Percentiles rank a stretch among this genome's conserved stretches.
phyloP scores from a whole-genome alignment of 345 rosid species.

The Brassica rapa region DNA sequence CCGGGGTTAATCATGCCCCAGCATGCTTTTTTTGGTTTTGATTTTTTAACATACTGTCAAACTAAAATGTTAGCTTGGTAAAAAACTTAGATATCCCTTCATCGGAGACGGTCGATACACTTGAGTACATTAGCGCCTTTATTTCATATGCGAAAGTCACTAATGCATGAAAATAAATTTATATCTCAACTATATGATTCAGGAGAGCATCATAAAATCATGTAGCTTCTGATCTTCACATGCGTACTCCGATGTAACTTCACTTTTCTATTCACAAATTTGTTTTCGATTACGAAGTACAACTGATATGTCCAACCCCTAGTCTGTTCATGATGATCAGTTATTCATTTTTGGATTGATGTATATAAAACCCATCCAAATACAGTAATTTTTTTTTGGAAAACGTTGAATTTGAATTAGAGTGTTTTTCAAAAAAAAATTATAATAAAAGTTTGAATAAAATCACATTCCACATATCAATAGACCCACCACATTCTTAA shows the following conservation, averaged over 20 bases:
- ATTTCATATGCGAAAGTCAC: too few relatives aligned
- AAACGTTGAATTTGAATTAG: not conserved
- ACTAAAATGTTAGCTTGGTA: not conserved
- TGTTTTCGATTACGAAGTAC: not conserved
- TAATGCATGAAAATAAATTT: too few relatives aligned
- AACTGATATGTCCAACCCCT: conserved; percentile 28
- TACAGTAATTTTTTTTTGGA: not conserved
- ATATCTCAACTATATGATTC: too few relatives aligned
- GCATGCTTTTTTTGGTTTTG: too few relatives aligned
- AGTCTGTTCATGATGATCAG: conserved; percentile 16
- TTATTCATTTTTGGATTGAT: not conserved
- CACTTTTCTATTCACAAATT: conserved; percentile 23
- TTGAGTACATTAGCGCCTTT: not conserved
- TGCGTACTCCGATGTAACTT: conserved; percentile 27
- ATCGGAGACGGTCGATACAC: not conserved
- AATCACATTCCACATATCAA: not conserved
- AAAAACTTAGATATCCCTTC: not conserved
- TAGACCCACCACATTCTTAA: not conserved
- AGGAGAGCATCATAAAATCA: conserved; percentile 21
- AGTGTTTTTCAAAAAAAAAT: too few relatives aligned
- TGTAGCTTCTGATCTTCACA: conserved; percentile 19
- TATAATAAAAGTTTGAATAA: not conserved
- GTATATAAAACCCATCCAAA: conserved; percentile 20
- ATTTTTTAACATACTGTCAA: not conserved
- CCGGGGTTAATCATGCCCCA: too few relatives aligned